Base-by-base conservation (phyloP, 2,329 filamentous ascomycete species). In the Beauveria australis region DNA sequence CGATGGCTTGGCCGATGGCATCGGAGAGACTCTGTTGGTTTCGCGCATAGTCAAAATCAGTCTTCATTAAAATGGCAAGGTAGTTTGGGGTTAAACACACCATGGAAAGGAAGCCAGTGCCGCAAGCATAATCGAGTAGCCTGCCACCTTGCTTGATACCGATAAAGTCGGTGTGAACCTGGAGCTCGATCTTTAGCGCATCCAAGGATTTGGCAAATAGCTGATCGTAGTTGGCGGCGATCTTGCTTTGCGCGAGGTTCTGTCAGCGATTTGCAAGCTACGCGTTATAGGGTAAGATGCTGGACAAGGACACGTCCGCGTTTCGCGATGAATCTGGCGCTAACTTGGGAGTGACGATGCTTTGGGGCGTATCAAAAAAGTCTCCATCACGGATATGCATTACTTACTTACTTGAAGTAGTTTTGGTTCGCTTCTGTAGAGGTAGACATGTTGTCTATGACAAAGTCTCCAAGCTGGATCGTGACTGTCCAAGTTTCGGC, bases 51-150 rank as follows among this genome's bases (percentile, higher is more conserved):
- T 37, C 33, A 37, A 5, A 5, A 16, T 37, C 33, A 12, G 12
- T 10, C 5, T 16, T 37, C 12, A 37, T 14, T 12, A 5, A 1
- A 37, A 37, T 10, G 14, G 10, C 33, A 37, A 37, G 12, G 12
- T 37, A 16, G 5, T 37, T 37, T 37, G 5, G 12, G 30, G 40
- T 4, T 4, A 19, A 3, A 55, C 79, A 65, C 69, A 88, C 86
- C 71, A 81, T 79, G 14, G 87, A 87, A 64, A 89, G 77, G 59
- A 83, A 72, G 2, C 88, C 88, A 6, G 87, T 86, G 9, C 89
- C 89, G 68, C 89, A 92, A 18, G 89, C 89, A 72, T 92, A 92
- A 70, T 92, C 89, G 2, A 92, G 76, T 22, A 91, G 73, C 51
- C 80, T 79, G 84, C 76, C 60, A 66, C 68, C 67, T 66, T 75